Conservation (phyloP, 2,329 filamentous ascomycete species). For the Macrophomina tecta region DNA sequence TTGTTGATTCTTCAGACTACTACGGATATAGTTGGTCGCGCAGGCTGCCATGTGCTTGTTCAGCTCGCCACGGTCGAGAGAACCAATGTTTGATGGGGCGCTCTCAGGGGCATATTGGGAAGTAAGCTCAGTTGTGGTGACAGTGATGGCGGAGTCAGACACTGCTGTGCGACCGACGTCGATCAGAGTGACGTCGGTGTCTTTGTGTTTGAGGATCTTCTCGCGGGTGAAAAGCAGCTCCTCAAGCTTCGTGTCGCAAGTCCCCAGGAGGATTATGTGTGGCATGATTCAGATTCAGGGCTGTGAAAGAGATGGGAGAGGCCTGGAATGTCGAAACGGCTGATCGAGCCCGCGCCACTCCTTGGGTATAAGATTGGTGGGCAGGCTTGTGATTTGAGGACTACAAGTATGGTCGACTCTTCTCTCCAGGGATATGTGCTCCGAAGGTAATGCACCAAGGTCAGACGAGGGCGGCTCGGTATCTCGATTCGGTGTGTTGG, state of each 20-base stretch:
- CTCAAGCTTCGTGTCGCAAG: conserved; percentile 68
- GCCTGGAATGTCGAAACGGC: too few relatives aligned
- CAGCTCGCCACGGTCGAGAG: conserved; percentile 60
- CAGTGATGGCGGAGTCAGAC: conserved; percentile 54
- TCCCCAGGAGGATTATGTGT: conserved; percentile 64
- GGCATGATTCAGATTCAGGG: conserved; percentile 20
- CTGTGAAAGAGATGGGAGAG: too few relatives aligned
- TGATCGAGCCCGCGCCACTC: too few relatives aligned
- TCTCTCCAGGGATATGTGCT: too few relatives aligned
- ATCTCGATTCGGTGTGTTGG: too few relatives aligned
- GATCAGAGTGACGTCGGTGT: conserved; percentile 54
- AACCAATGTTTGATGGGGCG: conserved; percentile 40
- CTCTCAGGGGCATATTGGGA: conserved; percentile 32
- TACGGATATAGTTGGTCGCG: conserved; percentile 52
- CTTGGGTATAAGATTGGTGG: too few relatives aligned
- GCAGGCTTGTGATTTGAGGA: too few relatives aligned
- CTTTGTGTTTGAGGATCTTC: conserved; percentile 47
- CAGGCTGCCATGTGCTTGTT: conserved; percentile 61
- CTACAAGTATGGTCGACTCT: too few relatives aligned
- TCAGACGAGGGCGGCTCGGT: too few relatives aligned
- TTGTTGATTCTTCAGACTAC: conserved; percentile 42
- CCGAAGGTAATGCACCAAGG: too few relatives aligned
- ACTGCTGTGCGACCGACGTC: conserved; percentile 60
- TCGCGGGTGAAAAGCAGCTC: conserved; percentile 63
- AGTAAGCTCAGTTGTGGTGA: conserved; percentile 54